Conservation (phyloP, 2,329 filamentous ascomycete genomes). For the Phoma sp. region DNA sequence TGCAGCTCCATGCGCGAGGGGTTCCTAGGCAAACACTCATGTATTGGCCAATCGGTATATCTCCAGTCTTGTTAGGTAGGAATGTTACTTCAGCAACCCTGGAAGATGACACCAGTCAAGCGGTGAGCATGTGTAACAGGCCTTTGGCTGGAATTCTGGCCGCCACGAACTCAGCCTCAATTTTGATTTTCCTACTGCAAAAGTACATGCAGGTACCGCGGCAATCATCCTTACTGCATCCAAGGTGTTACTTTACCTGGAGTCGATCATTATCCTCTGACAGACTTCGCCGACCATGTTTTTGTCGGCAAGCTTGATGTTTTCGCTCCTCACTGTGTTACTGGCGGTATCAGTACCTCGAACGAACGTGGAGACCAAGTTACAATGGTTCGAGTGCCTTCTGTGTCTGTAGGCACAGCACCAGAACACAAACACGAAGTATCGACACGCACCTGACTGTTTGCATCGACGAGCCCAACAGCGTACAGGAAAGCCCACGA, state of each 20-base stretch:
- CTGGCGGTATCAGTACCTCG: background rate
- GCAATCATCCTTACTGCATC: slow-evolving; percentile 7
- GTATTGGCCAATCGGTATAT: slow-evolving; percentile 31
- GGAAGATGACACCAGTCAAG: slow-evolving; percentile 25
- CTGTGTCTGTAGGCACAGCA: background rate
- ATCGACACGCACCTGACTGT: too few relatives aligned
- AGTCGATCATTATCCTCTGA: slow-evolving; percentile 2
- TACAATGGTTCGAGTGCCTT: background rate
- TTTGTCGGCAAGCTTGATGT: background rate
- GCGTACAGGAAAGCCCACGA: too few relatives aligned
- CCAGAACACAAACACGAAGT: background rate
- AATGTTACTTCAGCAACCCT: slow-evolving; percentile 23
- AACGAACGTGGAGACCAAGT: too few relatives aligned
- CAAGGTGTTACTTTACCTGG: slow-evolving; percentile 5
- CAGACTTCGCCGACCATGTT: slow-evolving; percentile 3
- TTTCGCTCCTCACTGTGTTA: background rate
- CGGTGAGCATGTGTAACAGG: slow-evolving; percentile 34
- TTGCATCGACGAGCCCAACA: too few relatives aligned
- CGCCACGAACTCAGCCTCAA: background rate
- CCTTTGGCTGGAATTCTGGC: background rate
- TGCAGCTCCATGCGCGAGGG: background rate
- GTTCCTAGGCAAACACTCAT: background rate
- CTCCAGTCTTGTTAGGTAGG: slow-evolving; percentile 20
- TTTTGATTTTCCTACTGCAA: background rate
- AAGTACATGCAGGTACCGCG: slow-evolving; percentile 11